Evolutionary conservation across 371 early-diverging fungal species (phyloP), one percentile per base, ranked within the genome.

Genomic region (Dinochytrium kinnereticum): DNA sequence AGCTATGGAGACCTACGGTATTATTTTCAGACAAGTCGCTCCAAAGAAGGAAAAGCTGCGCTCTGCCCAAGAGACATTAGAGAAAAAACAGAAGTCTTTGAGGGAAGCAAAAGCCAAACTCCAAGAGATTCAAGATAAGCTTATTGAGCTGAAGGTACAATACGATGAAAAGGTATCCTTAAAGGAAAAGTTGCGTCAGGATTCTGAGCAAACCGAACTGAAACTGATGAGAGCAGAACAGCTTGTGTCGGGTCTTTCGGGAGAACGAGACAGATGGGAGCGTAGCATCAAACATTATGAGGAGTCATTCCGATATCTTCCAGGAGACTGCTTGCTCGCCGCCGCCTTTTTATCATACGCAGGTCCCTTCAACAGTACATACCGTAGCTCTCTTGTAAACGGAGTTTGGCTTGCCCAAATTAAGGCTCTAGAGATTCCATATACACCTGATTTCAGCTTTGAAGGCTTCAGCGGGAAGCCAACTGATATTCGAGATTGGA

Each of bases 1-100:
- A 5, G 88, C 88, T 1, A 87, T 88, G 86, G 88, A 88, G 71
- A 86, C 81, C 0, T 88, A 88, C 73, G 87, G 87, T 24, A 80
- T 79, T 59, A 87, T 88, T 38, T 87, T 79, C 71, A 66, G 88
- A 13, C 83, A 84, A 68, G 87, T 88, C 0, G 88, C 87, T 1
- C 88, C 88, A 7, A 88, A 88, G 76, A 79, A 83, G 57, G 88
- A 88, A 66, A 87, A 85, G 74, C 77, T 88, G 26, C 72, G 86
- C 28, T 30, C 79, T 2, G 87, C 87, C 0, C 84, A 84, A 59
- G 88, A 88, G 37, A 82, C 83, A 0, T 74, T 88, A 17, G 86
- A 86, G 44, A 88, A 88, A 76, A 87, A 87, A 68, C 88, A 87
- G 69, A 81, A 78, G 34, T 75, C 87, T 1, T 49, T 88, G 53